Evolutionary conservation across 306 rosid genomes (phyloP), one percentile per base, ranked within the genome.

Genomic region (Rosa lucieae): DNA sequence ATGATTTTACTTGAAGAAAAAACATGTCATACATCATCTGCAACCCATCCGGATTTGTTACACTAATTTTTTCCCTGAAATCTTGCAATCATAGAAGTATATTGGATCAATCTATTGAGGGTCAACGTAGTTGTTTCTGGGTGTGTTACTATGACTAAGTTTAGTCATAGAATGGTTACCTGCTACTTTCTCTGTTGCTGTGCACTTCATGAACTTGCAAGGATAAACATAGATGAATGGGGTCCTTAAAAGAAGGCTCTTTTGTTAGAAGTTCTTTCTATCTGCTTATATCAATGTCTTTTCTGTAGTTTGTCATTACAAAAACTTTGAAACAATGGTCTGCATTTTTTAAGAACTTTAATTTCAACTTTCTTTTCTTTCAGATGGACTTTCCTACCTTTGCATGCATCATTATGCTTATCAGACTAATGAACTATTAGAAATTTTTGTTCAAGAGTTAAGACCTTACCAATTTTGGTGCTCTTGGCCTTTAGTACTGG

Each of bases 201-300:
- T 67, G 66, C 65, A 65, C 26, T 67, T 51, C 26, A 23, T 42
- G 39, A 72, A 62, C 42, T 44, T 46, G 51, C 52, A 10, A 59
- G 56, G 15, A 40, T 67, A 49, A 32, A 66, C 63, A 51, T 66
- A 67, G n/a, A 21, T 51, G 49, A 77, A 47, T 77, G 40, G 70
- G 70, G 78, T 23, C 20, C 14, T 5, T n/a, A 43, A 40, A 56
- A 43, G 69, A 12, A 18, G 48, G 18, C n/a, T 26, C 56, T 21
- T 21, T 49, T 48, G 23, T 72, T 29, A n/a, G 5, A 10, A 32
- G 1, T 67, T 65, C 18, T 49, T 32, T 10, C 15, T 8, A 66
- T 35, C 49, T 63, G 61, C 72, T 65, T 65, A 18, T 35, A 56
- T 35, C 35, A 2, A 18, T 47, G 37, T 78, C 23, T 77, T 23